These are phyloP conservation scores for Skeletonema potamos DNA, from an alignment of 108 stramenopile genomes.

Conservation along the genomic window DNA sequence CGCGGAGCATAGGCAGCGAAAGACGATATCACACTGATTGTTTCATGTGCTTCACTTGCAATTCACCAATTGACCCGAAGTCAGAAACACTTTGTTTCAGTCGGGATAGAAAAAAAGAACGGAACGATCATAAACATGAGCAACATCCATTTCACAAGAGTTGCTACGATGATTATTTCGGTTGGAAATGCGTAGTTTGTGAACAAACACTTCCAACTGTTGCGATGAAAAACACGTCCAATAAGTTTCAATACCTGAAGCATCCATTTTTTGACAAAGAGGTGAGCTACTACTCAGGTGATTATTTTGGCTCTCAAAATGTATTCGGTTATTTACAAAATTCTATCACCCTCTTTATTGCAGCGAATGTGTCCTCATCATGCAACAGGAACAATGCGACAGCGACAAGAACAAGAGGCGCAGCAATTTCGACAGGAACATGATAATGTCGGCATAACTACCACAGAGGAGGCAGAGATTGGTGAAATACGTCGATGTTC, in stretches of 20 bases:
- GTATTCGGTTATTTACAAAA: too few relatives aligned
- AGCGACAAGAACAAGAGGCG: background rate
- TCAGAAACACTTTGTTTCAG: conserved; percentile 22
- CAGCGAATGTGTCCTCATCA: background rate
- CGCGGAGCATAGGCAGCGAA: background rate
- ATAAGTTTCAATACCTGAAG: conserved; percentile 41
- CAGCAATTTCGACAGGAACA: background rate
- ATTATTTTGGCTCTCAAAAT: too few relatives aligned
- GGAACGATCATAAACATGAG: conserved; percentile 1
- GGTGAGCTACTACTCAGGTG: too few relatives aligned
- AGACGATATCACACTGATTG: conserved; percentile 50
- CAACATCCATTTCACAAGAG: conserved; percentile 46
- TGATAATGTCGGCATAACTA: background rate
- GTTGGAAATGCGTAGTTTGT: conserved; percentile 61
- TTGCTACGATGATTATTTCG: conserved; percentile 58
- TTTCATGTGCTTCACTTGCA: conserved; percentile 56
- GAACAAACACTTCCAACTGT: conserved; percentile 44
- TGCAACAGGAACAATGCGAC: background rate
- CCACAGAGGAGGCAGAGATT: conserved; percentile 5
- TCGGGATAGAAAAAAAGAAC: background rate
- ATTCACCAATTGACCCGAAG: conserved; percentile 43
- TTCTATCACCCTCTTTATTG: background rate
- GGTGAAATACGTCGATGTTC: conserved; percentile 51
- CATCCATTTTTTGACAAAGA: conserved; percentile 75
- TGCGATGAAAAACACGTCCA: conserved; percentile 13